Percentiles rank a stretch among this genome's conserved stretches.
Conservation (phyloP, 805 yeast genomes). For the Wickerhamomyces pijperi region DNA sequence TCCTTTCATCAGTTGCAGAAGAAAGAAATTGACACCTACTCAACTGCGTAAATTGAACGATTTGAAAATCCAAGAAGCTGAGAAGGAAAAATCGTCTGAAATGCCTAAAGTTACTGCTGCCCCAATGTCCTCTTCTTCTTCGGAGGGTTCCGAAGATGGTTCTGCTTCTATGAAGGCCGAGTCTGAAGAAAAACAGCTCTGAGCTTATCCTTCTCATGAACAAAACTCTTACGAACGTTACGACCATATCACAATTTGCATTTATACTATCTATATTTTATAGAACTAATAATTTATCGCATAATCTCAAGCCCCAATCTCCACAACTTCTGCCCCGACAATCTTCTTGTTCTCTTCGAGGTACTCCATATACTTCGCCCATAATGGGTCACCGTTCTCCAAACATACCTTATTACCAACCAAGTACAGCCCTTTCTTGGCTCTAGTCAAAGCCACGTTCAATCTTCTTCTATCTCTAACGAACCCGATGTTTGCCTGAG, state of each 20-base stretch:
- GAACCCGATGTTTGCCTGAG: conserved; percentile 42
- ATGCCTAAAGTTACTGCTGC: too few relatives aligned
- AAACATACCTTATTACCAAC: conserved; percentile 50
- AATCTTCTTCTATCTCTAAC: conserved; percentile 47
- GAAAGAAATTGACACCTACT: conserved; percentile 18
- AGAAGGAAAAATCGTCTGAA: neutral
- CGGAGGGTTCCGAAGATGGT: too few relatives aligned
- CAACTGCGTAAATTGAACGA: conserved; percentile 14
- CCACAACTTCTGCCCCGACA: neutral
- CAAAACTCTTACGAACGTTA: too few relatives aligned
- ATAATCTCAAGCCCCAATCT: too few relatives aligned
- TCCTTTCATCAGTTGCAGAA: conserved; percentile 3
- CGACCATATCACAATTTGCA: too few relatives aligned
- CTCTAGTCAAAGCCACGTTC: conserved; percentile 66
- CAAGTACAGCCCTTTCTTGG: conserved; percentile 48
- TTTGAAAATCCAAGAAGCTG: conserved; percentile 1
- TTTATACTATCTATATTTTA: too few relatives aligned
- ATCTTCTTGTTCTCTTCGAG: neutral
- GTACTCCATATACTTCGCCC: conserved; percentile 21
- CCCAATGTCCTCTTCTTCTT: too few relatives aligned
- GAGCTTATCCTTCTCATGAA: too few relatives aligned
- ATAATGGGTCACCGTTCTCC: conserved; percentile 30
- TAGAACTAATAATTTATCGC: too few relatives aligned
- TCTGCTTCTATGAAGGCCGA: too few relatives aligned
- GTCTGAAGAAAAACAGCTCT: too few relatives aligned